Percentiles rank a stretch among this genome's conserved stretches.
Evolutionary conservation across 208 protist species (phyloP).

Genomic region (Leishmania braziliensis): DNA sequence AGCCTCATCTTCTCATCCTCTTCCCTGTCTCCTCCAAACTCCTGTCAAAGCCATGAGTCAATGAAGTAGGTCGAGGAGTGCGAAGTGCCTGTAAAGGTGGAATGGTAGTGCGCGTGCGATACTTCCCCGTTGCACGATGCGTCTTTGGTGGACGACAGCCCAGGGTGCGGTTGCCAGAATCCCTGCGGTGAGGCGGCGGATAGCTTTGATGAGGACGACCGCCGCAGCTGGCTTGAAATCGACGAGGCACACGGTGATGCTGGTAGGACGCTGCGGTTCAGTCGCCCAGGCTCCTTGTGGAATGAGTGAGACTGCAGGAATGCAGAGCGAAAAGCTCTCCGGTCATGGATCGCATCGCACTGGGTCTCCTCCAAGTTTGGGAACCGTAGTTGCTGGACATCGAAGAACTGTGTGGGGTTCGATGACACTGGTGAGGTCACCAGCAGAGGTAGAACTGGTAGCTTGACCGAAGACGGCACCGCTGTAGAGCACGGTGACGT

Average conservation of each 20-base stretch:
- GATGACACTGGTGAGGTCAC: not conserved
- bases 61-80: constrained; percentile 17
- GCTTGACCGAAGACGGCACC: not conserved
- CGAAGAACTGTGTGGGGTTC: not conserved
- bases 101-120: not conserved
- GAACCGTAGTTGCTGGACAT: not conserved
- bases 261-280: not conserved
- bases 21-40: not conserved
- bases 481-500: not conserved
- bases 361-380: not conserved
- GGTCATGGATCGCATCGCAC: not conserved
- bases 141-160: constrained; percentile 7
- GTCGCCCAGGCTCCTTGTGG: not conserved
- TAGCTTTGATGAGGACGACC: not conserved
- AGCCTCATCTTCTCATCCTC: not conserved
- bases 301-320: not conserved
- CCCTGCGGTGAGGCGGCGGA: not conserved
- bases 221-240: not conserved
- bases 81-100: not conserved
- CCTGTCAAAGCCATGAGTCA: constrained; percentile 30
- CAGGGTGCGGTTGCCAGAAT: not conserved
- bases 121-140: not conserved
- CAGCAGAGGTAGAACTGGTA: not conserved
- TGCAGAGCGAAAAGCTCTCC: not conserved
- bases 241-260: not conserved